Evolutionary conservation across 2,329 filamentous ascomycete genomes (phyloP), one percentile per base, ranked within the genome.

Genomic region (Aureobasidium sp.): DNA sequence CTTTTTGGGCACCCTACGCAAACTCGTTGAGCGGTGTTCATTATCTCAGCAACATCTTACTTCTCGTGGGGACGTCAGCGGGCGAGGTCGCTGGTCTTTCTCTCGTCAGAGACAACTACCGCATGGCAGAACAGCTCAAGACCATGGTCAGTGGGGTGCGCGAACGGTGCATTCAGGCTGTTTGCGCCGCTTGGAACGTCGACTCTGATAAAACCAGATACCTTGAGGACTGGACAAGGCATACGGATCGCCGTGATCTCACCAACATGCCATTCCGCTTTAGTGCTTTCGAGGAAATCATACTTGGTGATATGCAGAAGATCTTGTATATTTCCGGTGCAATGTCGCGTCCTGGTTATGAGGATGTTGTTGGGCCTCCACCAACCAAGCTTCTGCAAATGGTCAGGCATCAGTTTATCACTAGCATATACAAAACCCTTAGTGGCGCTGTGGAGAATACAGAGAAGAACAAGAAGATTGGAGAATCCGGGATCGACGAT

Each of bases 391-490:
- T 97, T 47, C 79, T 97, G 47, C 90, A 96, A 72, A 91, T 92
- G 84, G 91, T 97, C 16, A 85, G 92, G 66, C 88, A 86, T 66
- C 91, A 96, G 70, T 99, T 99, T 70, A 91, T 96, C 16, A 91
- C 88, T 7, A 96, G 92, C 62, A 78, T 99, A 47, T 97, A 97
- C 75, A 96, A 96, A 73, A 91, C 91, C 7, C 77, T 99, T 41
- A 95, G 90, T 68, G 94, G 93, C 27, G 93, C 99, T 86, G 91
- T 99, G 1, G 94, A 97, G 75, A 97, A 96, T 73, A 93, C 94
- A 3, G 91, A 97, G 75, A 85, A 86, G 62, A 74, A 86, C 15
- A 84, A 86, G 67, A 84, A 67, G 77, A 83, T 0, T 57, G 63
- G 34, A 85, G 87, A 49, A 76, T 77, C 27, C 77, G 79, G 79